Conservation (phyloP, 768 basidiomycete genomes). For the Cystobasidium onofrii region DNA sequence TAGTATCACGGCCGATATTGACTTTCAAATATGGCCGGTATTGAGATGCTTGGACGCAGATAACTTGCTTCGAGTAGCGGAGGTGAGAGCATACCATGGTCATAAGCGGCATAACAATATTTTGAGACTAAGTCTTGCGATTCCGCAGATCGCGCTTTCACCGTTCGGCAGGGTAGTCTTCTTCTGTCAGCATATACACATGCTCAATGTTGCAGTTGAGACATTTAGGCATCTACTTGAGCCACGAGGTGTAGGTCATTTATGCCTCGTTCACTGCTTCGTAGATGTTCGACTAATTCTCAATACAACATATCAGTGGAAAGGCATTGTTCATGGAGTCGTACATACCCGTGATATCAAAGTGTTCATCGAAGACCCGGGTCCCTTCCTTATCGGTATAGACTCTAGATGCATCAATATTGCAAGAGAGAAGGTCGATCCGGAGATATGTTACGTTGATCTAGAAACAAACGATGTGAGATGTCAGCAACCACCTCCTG, state of each 20-base stretch:
- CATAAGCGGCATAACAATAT: not conserved
- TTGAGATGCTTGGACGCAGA: constrained; percentile 89
- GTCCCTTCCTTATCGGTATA: constrained; percentile 90
- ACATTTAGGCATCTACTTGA: constrained; percentile 19
- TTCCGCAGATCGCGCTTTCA: constrained; percentile 62
- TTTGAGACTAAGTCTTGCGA: too few relatives aligned
- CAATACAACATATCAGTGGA: too few relatives aligned
- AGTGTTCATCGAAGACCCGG: constrained; percentile 90
- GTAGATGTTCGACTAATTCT: too few relatives aligned
- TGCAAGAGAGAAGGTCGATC: constrained; percentile 53
- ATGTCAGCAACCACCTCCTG: not conserved
- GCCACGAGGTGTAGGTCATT: constrained; percentile 31
- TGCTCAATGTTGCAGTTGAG: constrained; percentile 57
- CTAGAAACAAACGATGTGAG: constrained; percentile 54
- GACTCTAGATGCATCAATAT: constrained; percentile 76
- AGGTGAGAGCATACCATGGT: constrained; percentile 47
- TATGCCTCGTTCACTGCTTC: too few relatives aligned
- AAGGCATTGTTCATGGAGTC: constrained; percentile 49
- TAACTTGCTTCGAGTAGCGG: constrained; percentile 84
- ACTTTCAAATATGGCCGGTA: constrained; percentile 84
- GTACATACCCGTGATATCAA: constrained; percentile 75
- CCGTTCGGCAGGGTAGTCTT: constrained; percentile 81
- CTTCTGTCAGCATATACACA: constrained; percentile 77
- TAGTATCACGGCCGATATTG: not conserved
- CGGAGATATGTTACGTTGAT: constrained; percentile 81